Percentiles rank a stretch among this genome's conserved stretches.
Conservation (phyloP, 148 eudicot genomes). For the Mesembryanthemum crystallinum region DNA sequence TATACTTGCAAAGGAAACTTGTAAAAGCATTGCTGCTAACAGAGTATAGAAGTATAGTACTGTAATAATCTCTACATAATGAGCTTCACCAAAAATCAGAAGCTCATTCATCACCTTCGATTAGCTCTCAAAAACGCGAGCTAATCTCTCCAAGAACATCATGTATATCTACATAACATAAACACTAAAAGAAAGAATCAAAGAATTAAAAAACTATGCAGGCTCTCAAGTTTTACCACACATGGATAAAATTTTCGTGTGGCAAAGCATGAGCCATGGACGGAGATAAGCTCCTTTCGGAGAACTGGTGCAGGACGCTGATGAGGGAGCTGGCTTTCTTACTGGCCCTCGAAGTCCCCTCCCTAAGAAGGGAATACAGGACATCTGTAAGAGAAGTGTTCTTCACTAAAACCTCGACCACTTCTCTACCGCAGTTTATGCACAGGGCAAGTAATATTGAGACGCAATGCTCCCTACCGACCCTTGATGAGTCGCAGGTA, state of each 20-base stretch:
- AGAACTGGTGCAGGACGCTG: conserved; percentile 53
- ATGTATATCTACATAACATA: not conserved
- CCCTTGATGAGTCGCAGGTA: conserved; percentile 29
- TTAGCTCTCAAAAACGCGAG: conserved; percentile 34
- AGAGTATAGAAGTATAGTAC: not conserved
- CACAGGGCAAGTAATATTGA: conserved; percentile 63
- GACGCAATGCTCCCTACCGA: conserved; percentile 60
- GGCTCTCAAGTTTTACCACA: conserved; percentile 40
- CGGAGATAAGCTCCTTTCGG: conserved; percentile 46
- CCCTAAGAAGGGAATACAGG: conserved; percentile 53
- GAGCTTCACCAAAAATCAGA: conserved; percentile 25
- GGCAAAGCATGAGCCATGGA: conserved; percentile 37
- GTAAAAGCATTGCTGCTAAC: not conserved
- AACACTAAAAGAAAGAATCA: not conserved
- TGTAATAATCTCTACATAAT: conserved; percentile 15
- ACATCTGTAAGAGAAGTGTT: conserved; percentile 58
- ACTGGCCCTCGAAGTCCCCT: conserved; percentile 53
- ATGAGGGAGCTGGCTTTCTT: conserved; percentile 73
- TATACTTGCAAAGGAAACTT: not conserved
- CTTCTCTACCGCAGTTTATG: conserved; percentile 56
- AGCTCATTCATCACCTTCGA: conserved; percentile 21
- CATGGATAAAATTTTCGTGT: conserved; percentile 54
- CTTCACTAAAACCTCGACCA: conserved; percentile 69
- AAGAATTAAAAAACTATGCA: conserved; percentile 3
- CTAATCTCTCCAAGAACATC: conserved; percentile 5